phyloP scores from a whole-genome alignment of 176 grass and related monocot genomes.

The Carex kokanica region DNA sequence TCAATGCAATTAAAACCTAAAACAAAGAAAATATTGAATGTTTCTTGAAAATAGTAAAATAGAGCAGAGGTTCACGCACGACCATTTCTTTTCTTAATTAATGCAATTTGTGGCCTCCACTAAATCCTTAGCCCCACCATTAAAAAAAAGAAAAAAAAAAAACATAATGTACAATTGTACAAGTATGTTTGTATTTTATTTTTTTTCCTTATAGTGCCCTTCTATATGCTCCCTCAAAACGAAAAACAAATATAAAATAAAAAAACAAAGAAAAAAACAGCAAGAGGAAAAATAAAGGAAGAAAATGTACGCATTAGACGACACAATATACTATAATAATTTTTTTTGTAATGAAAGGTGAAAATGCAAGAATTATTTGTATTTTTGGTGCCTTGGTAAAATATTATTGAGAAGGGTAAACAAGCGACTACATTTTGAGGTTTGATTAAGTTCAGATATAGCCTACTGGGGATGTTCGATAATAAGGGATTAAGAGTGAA shows the following conservation, averaged over 20 bases:
- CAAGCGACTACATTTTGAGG: background rate
- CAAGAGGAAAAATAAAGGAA: background rate
- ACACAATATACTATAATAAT: too few relatives aligned
- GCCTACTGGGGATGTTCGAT: too few relatives aligned
- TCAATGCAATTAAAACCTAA: background rate
- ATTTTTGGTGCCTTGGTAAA: background rate
- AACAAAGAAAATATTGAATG: background rate
- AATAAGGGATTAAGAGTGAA: too few relatives aligned
- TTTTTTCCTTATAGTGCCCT: too few relatives aligned
- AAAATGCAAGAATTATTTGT: background rate
- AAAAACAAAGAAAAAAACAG: background rate
- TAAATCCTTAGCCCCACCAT: background rate
- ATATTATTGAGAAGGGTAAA: background rate
- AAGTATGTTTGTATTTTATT: too few relatives aligned
- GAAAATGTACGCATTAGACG: background rate
- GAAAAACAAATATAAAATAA: too few relatives aligned
- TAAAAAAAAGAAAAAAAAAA: background rate
- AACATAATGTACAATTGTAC: background rate
- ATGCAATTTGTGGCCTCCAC: slow-evolving; percentile 4
- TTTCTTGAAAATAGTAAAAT: background rate
- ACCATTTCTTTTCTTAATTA: background rate
- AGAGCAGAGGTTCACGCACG: background rate
- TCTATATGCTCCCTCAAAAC: too few relatives aligned
- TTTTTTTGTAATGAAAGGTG: too few relatives aligned
- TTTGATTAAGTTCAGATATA: background rate